Conservation (phyloP, 2,329 filamentous ascomycete species). For the Aspergillus caelatus region DNA sequence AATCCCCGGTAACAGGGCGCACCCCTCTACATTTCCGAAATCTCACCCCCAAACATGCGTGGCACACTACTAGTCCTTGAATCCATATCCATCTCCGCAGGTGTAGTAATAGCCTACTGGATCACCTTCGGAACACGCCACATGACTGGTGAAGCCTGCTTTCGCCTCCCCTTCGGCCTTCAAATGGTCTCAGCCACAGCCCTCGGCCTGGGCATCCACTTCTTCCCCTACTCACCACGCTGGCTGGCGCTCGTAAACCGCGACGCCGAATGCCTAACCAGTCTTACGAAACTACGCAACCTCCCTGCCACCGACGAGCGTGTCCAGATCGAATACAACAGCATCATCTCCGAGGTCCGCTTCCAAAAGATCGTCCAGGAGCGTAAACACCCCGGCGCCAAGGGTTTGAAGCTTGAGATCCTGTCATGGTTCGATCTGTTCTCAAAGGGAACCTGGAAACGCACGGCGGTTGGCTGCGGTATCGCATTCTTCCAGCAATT, state of each 20-base stretch:
- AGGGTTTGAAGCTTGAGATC: background rate
- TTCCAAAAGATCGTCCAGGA: background rate
- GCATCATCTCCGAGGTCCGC: background rate
- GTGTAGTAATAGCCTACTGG: constrained; percentile 56
- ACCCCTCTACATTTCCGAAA: constrained; percentile 39
- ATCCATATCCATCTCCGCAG: constrained; percentile 50
- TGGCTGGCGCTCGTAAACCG: constrained; percentile 67
- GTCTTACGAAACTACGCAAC: constrained; percentile 59
- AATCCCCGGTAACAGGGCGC: constrained; percentile 14
- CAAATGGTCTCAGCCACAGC: constrained; percentile 66
- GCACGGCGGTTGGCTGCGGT: constrained; percentile 37
- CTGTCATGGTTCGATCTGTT: constrained; percentile 53
- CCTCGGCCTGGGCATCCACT: constrained; percentile 61
- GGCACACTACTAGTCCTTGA: constrained; percentile 41
- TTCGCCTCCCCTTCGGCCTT: constrained; percentile 62
- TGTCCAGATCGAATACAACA: constrained; percentile 36
- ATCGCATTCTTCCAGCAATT: constrained; percentile 51
- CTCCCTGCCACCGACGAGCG: constrained; percentile 54
- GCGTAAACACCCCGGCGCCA: background rate
- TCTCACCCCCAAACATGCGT: constrained; percentile 40
- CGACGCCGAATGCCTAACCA: constrained; percentile 61
- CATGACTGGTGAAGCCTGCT: constrained; percentile 46
- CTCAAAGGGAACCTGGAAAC: constrained; percentile 36
- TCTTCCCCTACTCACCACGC: constrained; percentile 66
- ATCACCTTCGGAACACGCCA: constrained; percentile 56